Percentiles rank a stretch among this genome's conserved stretches.
Evolutionary conservation across 768 basidiomycete genomes (phyloP).

Genomic region (Tephrocybe sp.): DNA sequence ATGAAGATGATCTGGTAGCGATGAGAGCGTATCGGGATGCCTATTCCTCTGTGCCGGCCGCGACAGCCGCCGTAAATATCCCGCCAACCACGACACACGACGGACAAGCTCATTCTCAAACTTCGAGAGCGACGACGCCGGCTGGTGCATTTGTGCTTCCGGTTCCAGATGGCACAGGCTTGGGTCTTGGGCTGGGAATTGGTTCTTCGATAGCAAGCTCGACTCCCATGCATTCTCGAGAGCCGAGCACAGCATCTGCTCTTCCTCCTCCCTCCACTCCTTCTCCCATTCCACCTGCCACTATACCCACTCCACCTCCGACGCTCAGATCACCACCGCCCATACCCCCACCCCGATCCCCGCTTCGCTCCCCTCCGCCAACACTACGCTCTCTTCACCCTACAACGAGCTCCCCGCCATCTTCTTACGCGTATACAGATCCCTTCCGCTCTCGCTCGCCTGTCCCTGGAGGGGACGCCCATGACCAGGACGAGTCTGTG

Average conservation of each 20-base stretch:
- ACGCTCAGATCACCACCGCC: neutral
- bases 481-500: constrained; percentile 1
- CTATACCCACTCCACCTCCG: too few species aligned
- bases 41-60: too few species aligned
- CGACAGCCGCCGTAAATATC: neutral
- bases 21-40: constrained; percentile 3
- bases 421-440: neutral
- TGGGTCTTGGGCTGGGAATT: neutral
- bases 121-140: constrained; percentile 7
- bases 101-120: neutral
- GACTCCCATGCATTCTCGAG: too few species aligned
- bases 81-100: neutral
- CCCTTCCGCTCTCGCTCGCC: constrained; percentile 8
- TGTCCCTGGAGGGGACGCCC: neutral
- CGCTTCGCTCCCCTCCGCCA: neutral
- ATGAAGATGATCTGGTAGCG: neutral
- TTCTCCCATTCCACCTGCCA: too few species aligned
- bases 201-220: too few species aligned
- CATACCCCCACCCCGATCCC: neutral
- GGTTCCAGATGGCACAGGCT: neutral
- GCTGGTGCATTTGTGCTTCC: neutral
- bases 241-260: too few species aligned
- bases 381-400: too few species aligned
- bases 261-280: too few species aligned
- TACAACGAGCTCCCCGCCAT: too few species aligned